A percentile compares a stretch with the other conserved stretches of the same genome.
Conservation (phyloP, 164 flowering plant genomes). For the Stephania japonica region DNA sequence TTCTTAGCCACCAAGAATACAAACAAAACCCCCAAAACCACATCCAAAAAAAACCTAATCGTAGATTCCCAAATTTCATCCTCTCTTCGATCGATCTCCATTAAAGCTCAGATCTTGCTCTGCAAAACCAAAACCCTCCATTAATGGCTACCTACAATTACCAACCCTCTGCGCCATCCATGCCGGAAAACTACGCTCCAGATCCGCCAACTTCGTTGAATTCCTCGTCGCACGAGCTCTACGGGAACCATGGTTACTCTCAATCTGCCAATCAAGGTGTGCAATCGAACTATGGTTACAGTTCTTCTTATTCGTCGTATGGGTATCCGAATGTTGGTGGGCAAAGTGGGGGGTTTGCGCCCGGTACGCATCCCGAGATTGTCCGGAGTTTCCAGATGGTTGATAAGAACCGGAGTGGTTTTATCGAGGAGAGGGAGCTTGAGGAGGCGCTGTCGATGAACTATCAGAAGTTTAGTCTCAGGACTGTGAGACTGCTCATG, state of each 20-base stretch:
- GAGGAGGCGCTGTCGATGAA: conserved; percentile 54
- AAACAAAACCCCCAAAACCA: no score
- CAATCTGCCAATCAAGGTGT: conserved; percentile 1
- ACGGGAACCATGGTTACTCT: background rate
- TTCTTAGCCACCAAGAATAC: no score
- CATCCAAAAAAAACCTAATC: background rate
- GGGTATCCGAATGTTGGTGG: conserved; percentile 13
- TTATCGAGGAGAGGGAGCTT: conserved; percentile 61
- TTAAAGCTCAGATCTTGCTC: background rate
- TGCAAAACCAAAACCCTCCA: background rate
- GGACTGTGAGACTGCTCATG: conserved; percentile 63
- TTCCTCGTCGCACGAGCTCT: background rate
- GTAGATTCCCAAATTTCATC: background rate
- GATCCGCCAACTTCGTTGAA: background rate
- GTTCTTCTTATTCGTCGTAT: conserved; percentile 23
- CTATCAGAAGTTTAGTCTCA: conserved; percentile 44
- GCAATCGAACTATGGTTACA: conserved; percentile 2
- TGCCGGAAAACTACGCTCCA: conserved; percentile 25
- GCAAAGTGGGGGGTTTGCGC: conserved; percentile 31
- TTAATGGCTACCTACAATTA: conserved; percentile 26
- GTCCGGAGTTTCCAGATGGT: conserved; percentile 64
- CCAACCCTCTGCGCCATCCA: conserved; percentile 38
- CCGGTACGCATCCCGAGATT: conserved; percentile 64
- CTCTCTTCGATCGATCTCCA: background rate
- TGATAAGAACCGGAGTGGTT: conserved; percentile 70